phyloP scores from a whole-genome alignment of 148 eudicot genomes.

The Persicaria maculosa region DNA sequence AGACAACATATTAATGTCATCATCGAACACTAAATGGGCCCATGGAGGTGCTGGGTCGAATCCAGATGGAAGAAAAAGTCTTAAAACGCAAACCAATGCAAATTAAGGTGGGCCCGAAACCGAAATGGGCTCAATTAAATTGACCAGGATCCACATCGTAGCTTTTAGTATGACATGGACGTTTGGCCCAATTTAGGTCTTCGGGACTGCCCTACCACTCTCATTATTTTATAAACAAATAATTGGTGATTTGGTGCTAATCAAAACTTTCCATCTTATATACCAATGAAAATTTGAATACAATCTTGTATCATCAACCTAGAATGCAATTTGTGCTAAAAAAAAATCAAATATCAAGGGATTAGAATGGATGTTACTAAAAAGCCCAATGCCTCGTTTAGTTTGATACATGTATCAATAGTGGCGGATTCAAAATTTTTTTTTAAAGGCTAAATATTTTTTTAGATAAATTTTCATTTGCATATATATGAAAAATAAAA shows the following conservation, averaged over 20 bases:
- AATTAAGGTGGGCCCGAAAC: neutral
- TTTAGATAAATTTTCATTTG: too few species aligned
- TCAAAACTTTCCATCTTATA: too few species aligned
- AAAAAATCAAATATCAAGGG: neutral
- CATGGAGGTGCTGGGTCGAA: neutral
- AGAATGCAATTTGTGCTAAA: neutral
- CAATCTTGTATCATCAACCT: too few species aligned
- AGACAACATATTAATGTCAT: neutral
- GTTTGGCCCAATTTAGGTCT: neutral
- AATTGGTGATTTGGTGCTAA: too few species aligned
- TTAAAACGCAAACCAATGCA: neutral
- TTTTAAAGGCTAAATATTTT: too few species aligned
- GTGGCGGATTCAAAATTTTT: too few species aligned
- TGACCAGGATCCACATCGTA: neutral
- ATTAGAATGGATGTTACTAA: neutral
- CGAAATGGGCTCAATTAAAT: neutral
- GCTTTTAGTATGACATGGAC: constrained; percentile 4
- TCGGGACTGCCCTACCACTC: neutral
- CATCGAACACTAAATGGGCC: neutral
- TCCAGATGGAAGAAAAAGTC: constrained; percentile 3
- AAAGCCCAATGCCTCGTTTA: too few species aligned
- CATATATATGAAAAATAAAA: too few species aligned
- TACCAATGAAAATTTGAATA: too few species aligned
- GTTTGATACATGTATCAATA: too few species aligned
- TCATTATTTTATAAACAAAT: too few species aligned